Evolutionary conservation across 805 yeast species (phyloP).

Genomic region (Saturnispora saitoi): DNA sequence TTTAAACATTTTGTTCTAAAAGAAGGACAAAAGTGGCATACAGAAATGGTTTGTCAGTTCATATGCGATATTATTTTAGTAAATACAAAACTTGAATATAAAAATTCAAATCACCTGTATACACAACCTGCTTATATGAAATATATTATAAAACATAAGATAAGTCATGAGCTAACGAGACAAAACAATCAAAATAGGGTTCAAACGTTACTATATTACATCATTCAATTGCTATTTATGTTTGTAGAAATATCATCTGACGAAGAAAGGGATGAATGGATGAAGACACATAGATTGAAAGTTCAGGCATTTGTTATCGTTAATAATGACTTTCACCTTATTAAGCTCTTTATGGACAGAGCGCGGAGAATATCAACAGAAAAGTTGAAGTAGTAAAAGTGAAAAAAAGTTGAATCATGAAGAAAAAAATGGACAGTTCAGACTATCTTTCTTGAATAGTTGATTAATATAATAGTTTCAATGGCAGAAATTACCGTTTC

Average conservation of each 20-base stretch:
- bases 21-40: constrained; percentile 5
- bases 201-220: constrained; percentile 9
- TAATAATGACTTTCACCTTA: constrained; percentile 13
- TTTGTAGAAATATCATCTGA: background rate
- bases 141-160: constrained; percentile 7
- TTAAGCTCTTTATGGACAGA: constrained; percentile 10
- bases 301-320: constrained; percentile 19
- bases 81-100: background rate
- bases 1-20: constrained; percentile 7
- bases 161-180: constrained; percentile 7
- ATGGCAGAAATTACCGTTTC: constrained; percentile 17
- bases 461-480: background rate
- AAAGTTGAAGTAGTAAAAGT: background rate
- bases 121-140: constrained; percentile 4
- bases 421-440: background rate
- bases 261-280: background rate
- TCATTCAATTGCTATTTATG: constrained; percentile 11
- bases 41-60: constrained; percentile 5
- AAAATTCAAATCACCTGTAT: background rate
- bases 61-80: constrained; percentile 10
- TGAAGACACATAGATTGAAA: constrained; percentile 4
- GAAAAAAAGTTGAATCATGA: background rate
- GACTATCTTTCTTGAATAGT: background rate
- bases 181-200: background rate
- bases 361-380: background rate